Evolutionary conservation across 2,329 filamentous ascomycete genomes (phyloP).

Genomic region (Talaromyces sp.): DNA sequence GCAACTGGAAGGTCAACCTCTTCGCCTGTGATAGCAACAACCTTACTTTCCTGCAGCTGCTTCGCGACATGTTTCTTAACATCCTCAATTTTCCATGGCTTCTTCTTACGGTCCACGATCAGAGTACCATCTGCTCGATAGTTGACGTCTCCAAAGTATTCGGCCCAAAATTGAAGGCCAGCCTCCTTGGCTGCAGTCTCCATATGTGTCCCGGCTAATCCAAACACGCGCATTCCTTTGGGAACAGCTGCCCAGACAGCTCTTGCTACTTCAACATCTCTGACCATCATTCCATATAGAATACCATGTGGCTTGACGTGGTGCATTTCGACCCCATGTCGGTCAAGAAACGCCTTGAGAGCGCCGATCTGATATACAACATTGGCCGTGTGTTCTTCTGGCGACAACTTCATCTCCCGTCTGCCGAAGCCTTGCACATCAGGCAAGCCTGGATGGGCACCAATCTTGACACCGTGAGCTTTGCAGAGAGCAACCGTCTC

Average conservation of each 20-base stretch:
- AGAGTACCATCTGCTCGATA: constrained; percentile 50
- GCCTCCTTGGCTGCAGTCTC: constrained; percentile 53
- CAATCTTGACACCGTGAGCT: constrained; percentile 53
- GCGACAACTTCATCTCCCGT: constrained; percentile 57
- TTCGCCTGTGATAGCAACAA: neutral
- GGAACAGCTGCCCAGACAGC: constrained; percentile 55
- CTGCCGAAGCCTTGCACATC: constrained; percentile 64
- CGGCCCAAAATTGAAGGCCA: constrained; percentile 52
- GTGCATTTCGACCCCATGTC: constrained; percentile 53
- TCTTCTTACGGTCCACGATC: constrained; percentile 56
- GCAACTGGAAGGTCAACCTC: neutral
- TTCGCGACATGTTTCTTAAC: neutral
- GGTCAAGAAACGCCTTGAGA: constrained; percentile 56
- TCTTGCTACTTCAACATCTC: constrained; percentile 50
- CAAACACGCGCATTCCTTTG: constrained; percentile 51
- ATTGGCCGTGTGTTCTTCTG: constrained; percentile 56
- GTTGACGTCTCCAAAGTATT: constrained; percentile 56
- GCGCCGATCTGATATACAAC: constrained; percentile 63
- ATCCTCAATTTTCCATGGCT: constrained; percentile 1
- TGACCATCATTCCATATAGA: constrained; percentile 56
- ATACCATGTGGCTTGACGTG: constrained; percentile 63
- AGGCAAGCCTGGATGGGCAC: constrained; percentile 63
- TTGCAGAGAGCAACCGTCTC: constrained; percentile 58
- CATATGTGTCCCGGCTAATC: constrained; percentile 53
- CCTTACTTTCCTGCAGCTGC: neutral